These are phyloP conservation scores for Symbiodinium pilosum DNA, from an alignment of 73 alveolate species.

Conservation along the genomic window DNA sequence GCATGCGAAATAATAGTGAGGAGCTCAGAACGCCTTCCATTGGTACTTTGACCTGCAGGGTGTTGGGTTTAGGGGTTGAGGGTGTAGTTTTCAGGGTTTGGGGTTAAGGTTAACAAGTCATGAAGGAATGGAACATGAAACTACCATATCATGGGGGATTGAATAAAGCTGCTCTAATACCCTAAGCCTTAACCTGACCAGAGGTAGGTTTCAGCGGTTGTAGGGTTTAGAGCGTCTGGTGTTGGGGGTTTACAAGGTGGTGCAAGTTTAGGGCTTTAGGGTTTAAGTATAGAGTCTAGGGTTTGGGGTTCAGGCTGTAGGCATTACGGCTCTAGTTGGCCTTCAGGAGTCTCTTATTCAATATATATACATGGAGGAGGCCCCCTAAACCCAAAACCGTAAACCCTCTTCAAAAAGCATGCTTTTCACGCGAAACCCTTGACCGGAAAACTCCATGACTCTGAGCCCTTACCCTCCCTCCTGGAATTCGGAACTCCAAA, in stretches of 20 bases:
- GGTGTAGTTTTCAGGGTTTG: neutral
- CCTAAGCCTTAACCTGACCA: neutral
- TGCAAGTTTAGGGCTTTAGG: too few relatives aligned
- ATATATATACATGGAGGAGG: too few relatives aligned
- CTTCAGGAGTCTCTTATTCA: too few relatives aligned
- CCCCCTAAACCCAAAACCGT: neutral
- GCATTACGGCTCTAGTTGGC: too few relatives aligned
- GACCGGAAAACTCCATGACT: neutral
- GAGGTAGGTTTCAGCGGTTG: too few relatives aligned
- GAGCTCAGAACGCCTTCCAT: conserved; percentile 25
- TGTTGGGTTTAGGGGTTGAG: neutral
- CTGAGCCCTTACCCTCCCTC: neutral
- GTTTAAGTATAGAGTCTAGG: too few relatives aligned
- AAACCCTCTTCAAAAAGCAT: neutral
- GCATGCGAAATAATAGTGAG: neutral
- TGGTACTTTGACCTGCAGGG: conserved; percentile 5
- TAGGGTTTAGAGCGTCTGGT: too few relatives aligned
- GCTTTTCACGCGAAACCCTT: neutral
- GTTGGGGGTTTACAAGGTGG: too few relatives aligned
- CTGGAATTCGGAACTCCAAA: neutral
- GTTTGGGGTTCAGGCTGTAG: too few relatives aligned
- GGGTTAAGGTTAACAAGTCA: neutral
- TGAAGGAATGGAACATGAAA: neutral
- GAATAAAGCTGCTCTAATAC: neutral
- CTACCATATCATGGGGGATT: too few relatives aligned